Evolutionary conservation across 2,329 filamentous ascomycete genomes (phyloP).

Genomic region (Monosporascus ibericus): DNA sequence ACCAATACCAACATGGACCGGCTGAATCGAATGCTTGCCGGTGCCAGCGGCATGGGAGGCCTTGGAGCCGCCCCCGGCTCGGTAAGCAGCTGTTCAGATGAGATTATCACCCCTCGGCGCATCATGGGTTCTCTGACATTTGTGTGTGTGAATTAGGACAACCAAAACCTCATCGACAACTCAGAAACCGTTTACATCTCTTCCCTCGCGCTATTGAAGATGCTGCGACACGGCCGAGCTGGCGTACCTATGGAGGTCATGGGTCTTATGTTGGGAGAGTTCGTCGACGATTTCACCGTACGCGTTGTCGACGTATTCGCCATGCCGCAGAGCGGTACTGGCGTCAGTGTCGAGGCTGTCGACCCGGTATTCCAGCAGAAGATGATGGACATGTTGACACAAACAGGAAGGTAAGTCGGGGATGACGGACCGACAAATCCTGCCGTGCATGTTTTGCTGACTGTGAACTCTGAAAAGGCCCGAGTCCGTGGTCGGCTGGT

Average conservation of each 20-base stretch:
- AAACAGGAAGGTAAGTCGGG: slow-evolving; percentile 76
- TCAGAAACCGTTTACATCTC: slow-evolving; percentile 99
- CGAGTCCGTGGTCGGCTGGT: slow-evolving; percentile 98
- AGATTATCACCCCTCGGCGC: neutral
- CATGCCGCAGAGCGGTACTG: slow-evolving; percentile 98
- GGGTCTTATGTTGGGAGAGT: slow-evolving; percentile 98
- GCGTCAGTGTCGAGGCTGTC: slow-evolving; percentile 96
- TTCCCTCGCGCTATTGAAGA: slow-evolving; percentile 93
- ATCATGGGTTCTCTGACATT: slow-evolving; percentile 7
- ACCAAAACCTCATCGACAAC: slow-evolving; percentile 90
- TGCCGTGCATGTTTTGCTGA: neutral
- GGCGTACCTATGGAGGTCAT: slow-evolving; percentile 99
- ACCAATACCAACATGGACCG: slow-evolving; percentile 65
- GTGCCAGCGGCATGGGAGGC: slow-evolving; percentile 59
- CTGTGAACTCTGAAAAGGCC: slow-evolving; percentile 51
- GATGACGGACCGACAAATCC: neutral
- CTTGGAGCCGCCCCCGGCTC: slow-evolving; percentile 55
- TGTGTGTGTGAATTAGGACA: slow-evolving; percentile 56
- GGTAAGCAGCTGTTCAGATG: slow-evolving; percentile 37
- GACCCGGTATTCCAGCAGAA: slow-evolving; percentile 99
- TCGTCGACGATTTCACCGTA: slow-evolving; percentile 98
- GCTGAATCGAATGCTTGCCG: slow-evolving; percentile 81
- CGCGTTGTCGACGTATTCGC: slow-evolving; percentile 98
- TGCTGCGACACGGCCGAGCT: slow-evolving; percentile 94
- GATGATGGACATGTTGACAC: slow-evolving; percentile 99